Evolutionary conservation across 768 basidiomycete species (phyloP).

Genomic region (Albatrellus ellisii): DNA sequence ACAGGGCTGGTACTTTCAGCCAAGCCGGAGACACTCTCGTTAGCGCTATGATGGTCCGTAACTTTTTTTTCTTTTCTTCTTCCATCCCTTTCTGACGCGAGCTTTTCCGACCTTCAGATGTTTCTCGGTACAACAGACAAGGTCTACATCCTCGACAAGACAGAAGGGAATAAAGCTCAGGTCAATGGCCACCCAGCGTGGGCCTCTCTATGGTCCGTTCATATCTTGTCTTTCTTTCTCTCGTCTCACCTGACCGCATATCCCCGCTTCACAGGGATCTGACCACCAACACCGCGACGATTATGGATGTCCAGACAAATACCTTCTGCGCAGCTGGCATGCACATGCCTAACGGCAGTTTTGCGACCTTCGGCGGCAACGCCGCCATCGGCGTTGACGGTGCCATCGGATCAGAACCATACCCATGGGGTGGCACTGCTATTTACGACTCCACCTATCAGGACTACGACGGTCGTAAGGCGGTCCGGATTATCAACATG

Average conservation of each 20-base stretch:
- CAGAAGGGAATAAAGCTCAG: conserved; percentile 60
- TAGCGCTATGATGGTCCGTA: conserved; percentile 41
- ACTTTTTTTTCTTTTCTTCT: background rate
- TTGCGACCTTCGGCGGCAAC: conserved; percentile 66
- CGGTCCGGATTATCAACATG: conserved; percentile 74
- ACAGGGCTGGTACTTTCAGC: conserved; percentile 18
- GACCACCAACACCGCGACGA: conserved; percentile 35
- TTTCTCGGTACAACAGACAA: conserved; percentile 70
- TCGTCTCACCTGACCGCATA: conserved; percentile 31
- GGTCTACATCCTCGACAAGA: conserved; percentile 87
- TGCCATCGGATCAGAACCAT: conserved; percentile 21
- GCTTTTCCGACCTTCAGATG: conserved; percentile 32
- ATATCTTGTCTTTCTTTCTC: background rate
- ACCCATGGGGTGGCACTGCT: conserved; percentile 28
- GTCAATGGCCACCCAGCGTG: conserved; percentile 64
- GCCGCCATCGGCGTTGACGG: conserved; percentile 59
- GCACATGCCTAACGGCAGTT: conserved; percentile 74
- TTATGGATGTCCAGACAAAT: conserved; percentile 67
- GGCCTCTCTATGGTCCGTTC: conserved; percentile 50
- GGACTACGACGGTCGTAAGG: conserved; percentile 68
- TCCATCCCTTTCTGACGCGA: conserved; percentile 2
- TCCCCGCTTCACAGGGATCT: conserved; percentile 48
- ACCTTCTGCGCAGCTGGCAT: conserved; percentile 74
- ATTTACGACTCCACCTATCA: conserved; percentile 54
- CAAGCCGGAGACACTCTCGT: conserved; percentile 28